These are phyloP conservation scores for Sutorius australiensis DNA, from an alignment of 768 basidiomycete species.

Conservation along the genomic window DNA sequence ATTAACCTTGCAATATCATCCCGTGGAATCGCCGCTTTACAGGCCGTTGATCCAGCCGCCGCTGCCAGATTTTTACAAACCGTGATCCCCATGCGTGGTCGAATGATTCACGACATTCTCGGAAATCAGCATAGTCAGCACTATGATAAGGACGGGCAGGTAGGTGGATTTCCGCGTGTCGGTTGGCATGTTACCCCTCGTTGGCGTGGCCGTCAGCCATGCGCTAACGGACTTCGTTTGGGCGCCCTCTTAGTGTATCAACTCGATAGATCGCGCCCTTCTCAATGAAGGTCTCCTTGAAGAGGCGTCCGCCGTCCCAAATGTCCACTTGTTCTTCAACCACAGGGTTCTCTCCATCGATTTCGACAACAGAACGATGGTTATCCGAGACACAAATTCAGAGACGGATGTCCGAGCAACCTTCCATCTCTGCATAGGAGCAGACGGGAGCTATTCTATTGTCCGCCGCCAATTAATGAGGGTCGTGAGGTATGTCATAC, in stretches of 20 bases:
- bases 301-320: conserved; percentile 58
- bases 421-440: conserved; percentile 85
- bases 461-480: conserved; percentile 94
- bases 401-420: conserved; percentile 42
- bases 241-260: conserved; percentile 66
- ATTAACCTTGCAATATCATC: conserved; percentile 97
- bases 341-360: conserved; percentile 77
- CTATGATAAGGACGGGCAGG: conserved; percentile 89
- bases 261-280: conserved; percentile 86
- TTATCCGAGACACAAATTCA: conserved; percentile 44
- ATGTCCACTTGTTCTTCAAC: conserved; percentile 70
- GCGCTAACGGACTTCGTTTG: conserved; percentile 24
- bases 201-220: conserved; percentile 21
- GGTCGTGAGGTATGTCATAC: conserved; percentile 72
- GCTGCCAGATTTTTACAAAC: conserved; percentile 68
- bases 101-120: conserved; percentile 85
- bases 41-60: conserved; percentile 69
- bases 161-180: conserved; percentile 36
- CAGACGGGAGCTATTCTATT: conserved; percentile 92
- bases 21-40: conserved; percentile 85
- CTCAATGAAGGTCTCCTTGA: conserved; percentile 85
- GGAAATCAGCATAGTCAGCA: conserved; percentile 77
- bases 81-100: conserved; percentile 90
- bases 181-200: conserved; percentile 8
- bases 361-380: conserved; percentile 61